These are phyloP conservation scores for Zanthoxylum bungeanum DNA, from an alignment of 345 rosid species.

Conservation along the genomic window DNA sequence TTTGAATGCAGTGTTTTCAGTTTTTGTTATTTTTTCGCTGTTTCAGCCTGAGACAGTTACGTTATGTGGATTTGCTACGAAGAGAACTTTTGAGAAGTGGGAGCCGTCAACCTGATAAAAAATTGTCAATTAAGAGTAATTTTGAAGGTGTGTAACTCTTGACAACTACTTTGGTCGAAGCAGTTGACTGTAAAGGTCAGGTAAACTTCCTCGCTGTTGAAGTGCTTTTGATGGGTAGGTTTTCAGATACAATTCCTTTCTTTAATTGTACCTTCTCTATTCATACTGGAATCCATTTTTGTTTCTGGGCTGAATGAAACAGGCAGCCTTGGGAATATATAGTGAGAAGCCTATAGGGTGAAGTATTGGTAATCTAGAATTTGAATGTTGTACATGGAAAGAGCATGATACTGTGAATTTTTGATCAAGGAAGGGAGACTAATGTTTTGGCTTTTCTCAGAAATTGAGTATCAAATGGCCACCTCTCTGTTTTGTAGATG, in stretches of 20 bases:
- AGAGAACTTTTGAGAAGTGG: not conserved
- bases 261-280: not conserved
- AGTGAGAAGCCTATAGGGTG: not conserved
- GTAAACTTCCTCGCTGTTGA: not conserved
- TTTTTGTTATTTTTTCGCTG: no score
- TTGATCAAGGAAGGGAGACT: no score
- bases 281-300: no score
- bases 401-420: not conserved
- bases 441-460: no score
- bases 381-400: not conserved
- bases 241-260: constrained; percentile 9
- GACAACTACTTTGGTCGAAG: not conserved
- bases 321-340: not conserved
- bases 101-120: not conserved
- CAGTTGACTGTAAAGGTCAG: not conserved
- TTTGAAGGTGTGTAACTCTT: not conserved
- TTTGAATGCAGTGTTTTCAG: no score
- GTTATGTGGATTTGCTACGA: not conserved
- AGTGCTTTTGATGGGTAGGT: constrained; percentile 4
- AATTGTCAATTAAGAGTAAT: not conserved
- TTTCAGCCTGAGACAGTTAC: constrained; percentile 1
- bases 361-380: no score
- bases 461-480: no score
- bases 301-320: no score
- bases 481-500: no score